A percentile compares a stretch with the other conserved stretches of the same genome.
Conservation (phyloP, 2,329 filamentous ascomycete genomes). For the Paracorniculantispora psalliotae region DNA sequence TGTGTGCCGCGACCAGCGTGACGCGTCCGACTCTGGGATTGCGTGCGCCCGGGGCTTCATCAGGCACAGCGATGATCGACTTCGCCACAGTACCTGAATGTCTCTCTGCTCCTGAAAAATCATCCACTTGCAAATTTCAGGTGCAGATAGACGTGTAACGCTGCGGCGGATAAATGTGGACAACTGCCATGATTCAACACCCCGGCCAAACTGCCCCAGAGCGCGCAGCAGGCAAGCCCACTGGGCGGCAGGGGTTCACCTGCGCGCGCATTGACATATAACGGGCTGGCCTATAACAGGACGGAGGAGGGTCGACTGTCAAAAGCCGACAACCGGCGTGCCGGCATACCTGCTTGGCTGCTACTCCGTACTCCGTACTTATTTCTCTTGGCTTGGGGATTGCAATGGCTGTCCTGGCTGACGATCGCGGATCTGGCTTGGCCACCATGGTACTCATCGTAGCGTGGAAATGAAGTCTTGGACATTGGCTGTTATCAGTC, state of each 20-base stretch:
- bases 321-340: background rate
- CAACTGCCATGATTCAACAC: constrained; percentile 5
- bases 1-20: background rate
- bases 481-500: background rate
- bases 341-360: no score
- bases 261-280: background rate
- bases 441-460: background rate
- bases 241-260: background rate
- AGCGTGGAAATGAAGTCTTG: background rate
- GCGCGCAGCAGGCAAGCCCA: background rate
- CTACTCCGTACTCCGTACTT: no score
- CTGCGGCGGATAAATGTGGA: background rate
- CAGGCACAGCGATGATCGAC: background rate
- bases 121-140: background rate
- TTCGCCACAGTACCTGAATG: background rate
- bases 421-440: background rate
- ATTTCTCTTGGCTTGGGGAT: background rate
- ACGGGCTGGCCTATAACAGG: background rate
- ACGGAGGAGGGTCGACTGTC: background rate
- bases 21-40: background rate
- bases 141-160: background rate
- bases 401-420: background rate
- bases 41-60: background rate
- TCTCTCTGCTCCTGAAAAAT: background rate
- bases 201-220: background rate